Base-by-base conservation (phyloP, 2,329 filamentous ascomycete genomes). In the Tolypocladium inflatum region DNA sequence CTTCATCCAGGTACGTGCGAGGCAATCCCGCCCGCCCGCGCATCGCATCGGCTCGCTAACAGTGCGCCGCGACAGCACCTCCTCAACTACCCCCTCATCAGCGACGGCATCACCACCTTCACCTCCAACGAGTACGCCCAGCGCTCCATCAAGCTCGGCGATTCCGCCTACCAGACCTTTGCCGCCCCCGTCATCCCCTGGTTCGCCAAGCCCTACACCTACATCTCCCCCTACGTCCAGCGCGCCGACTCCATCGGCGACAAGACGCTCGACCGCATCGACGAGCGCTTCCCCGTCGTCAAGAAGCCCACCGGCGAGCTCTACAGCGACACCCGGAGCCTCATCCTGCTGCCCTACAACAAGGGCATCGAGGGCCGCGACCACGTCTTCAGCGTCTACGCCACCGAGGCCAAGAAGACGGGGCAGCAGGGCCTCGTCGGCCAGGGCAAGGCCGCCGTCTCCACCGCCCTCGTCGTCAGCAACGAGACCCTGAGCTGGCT, bases 41-140 rank as follows among this genome's bases (percentile, higher is more conserved):
- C 4, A 4, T 42, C 17, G 19, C 39, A 26, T 45, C 43, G 26
- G 10, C 45, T 51, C 48, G 26, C 48, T 51, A 35, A 51, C 48
- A 19, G n/a, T 30, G 26, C 30, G 23, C 42, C 58, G 54, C 52
- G 41, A 45, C 66, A 96, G 90, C 92, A 97, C 71, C 81, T 97
- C 62, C 80, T 86, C 66, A 87, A 87, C 64, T 96, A 96, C 75
- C 93, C 93, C 45, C 75, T 95, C 64, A 83, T 97, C 70, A 84
- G 84, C 69, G 91, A 96, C 73, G 78, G 86, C 68, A 84, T 96
- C 74, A 78, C 83, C 61, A 86, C 84, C 69, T 87, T 95, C 82
- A 90, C 91, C 75, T 78, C 83, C 69, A 90, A 93, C 76, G 87
- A 90, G 55, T 87, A 90, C 70, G 92, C 90, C 69, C 87, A 91